These are phyloP conservation scores for Olyra latifolia DNA, from an alignment of 176 grass and related monocot species.

Conservation along the genomic window DNA sequence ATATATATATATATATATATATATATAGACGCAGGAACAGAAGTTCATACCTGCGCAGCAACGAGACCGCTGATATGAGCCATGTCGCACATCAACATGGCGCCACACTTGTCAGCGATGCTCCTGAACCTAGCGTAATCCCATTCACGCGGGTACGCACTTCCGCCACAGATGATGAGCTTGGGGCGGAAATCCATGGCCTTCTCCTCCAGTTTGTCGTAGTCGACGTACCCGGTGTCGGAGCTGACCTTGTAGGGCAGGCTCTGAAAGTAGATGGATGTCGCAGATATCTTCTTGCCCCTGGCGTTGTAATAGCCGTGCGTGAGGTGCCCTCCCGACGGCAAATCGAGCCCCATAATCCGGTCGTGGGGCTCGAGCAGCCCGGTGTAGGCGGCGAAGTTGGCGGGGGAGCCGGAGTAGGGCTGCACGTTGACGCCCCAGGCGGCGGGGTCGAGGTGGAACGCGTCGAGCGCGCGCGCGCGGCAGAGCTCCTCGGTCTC, in stretches of 20 bases:
- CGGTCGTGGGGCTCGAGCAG: slow-evolving; percentile 64
- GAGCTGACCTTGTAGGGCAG: slow-evolving; percentile 66
- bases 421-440: slow-evolving; percentile 88
- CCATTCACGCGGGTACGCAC: slow-evolving; percentile 68
- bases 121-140: slow-evolving; percentile 62
- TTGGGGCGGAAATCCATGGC: slow-evolving; percentile 60
- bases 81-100: slow-evolving; percentile 75
- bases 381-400: slow-evolving; percentile 70
- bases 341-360: slow-evolving; percentile 84
- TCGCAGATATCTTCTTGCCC: slow-evolving; percentile 71
- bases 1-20: too few relatives aligned
- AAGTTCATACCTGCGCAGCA: slow-evolving; percentile 51
- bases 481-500: slow-evolving; percentile 62
- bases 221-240: slow-evolving; percentile 63
- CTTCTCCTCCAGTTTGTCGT: slow-evolving; percentile 60
- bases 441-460: slow-evolving; percentile 45
- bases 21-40: background rate
- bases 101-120: slow-evolving; percentile 61
- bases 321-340: slow-evolving; percentile 68
- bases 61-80: slow-evolving; percentile 80
- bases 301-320: slow-evolving; percentile 60
- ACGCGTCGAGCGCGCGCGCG: slow-evolving; percentile 49
- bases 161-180: slow-evolving; percentile 59
- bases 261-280: slow-evolving; percentile 69
- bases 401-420: slow-evolving; percentile 62